These are phyloP conservation scores for Mortierella sp. DNA, from an alignment of 371 early-diverging fungal species.

Conservation along the genomic window DNA sequence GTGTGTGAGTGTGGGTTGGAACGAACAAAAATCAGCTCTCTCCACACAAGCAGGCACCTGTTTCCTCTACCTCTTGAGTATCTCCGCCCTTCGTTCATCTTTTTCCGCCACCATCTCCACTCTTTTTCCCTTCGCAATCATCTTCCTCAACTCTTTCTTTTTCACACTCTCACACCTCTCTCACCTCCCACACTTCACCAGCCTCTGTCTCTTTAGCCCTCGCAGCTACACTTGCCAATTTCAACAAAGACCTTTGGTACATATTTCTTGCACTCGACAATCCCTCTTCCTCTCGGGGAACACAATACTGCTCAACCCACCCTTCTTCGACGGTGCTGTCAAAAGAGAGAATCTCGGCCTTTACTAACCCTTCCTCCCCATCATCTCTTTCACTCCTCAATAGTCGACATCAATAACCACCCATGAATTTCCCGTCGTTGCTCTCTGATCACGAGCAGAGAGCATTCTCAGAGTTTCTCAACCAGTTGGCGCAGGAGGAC, in stretches of 20 bases:
- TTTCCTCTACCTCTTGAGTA: neutral
- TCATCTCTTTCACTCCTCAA: neutral
- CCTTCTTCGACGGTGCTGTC: too few relatives aligned
- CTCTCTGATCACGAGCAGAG: constrained; percentile 52
- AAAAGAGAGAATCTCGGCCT: too few relatives aligned
- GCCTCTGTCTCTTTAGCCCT: too few relatives aligned
- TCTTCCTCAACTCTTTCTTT: neutral
- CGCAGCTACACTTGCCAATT: too few relatives aligned
- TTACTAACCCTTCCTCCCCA: neutral
- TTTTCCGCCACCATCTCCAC: neutral
- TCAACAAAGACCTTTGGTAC: neutral
- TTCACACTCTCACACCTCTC: neutral
- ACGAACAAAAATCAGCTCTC: too few relatives aligned
- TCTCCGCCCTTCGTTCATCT: neutral
- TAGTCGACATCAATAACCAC: constrained; percentile 4
- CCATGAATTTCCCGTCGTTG: constrained; percentile 47
- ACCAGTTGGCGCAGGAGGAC: constrained; percentile 48
- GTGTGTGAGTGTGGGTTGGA: too few relatives aligned
- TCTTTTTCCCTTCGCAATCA: neutral
- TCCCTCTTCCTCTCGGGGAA: neutral
- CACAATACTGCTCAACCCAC: neutral
- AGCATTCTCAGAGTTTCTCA: constrained; percentile 49
- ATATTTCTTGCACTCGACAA: constrained; percentile 1
- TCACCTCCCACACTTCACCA: neutral
- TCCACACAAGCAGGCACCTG: neutral